Conservation (phyloP, 2,329 filamentous ascomycete species). For the Fusarium dlaminii region DNA sequence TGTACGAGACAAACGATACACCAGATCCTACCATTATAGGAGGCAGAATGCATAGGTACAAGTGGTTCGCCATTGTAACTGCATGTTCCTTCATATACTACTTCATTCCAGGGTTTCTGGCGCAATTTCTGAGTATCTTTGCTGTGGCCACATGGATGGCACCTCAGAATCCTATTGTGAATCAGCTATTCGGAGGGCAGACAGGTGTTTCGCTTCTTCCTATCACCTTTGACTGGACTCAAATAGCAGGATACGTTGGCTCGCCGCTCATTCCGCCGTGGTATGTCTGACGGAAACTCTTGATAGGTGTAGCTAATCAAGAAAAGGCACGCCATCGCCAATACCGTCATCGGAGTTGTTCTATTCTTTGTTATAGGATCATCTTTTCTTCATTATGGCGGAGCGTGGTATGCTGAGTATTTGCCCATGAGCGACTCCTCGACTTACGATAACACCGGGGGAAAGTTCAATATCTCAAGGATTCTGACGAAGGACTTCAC, state of each 20-base stretch:
- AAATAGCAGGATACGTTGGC: conserved; percentile 73
- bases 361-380: conserved; percentile 71
- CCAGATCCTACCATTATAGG: conserved; percentile 65
- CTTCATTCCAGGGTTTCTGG: conserved; percentile 75
- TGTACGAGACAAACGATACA: conserved; percentile 69
- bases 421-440: conserved; percentile 75
- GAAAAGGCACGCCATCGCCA: conserved; percentile 73
- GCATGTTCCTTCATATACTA: conserved; percentile 70
- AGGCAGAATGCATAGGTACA: conserved; percentile 72
- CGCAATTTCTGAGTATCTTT: conserved; percentile 75
- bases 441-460: conserved; percentile 79
- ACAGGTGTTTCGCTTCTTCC: conserved; percentile 75
- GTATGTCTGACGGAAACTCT: conserved; percentile 47
- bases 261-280: conserved; percentile 77
- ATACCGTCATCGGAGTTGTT: conserved; percentile 74
- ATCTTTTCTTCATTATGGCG: conserved; percentile 70
- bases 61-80: conserved; percentile 70
- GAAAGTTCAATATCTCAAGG: conserved; percentile 70
- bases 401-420: conserved; percentile 71
- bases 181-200: conserved; percentile 76
- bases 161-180: conserved; percentile 73
- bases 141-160: conserved; percentile 78
- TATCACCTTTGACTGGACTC: conserved; percentile 81
- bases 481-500: conserved; percentile 71
- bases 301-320: neutral